phyloP scores from a whole-genome alignment of 2,329 filamentous ascomycete genomes.

The Pestalotiopsis sp. region DNA sequence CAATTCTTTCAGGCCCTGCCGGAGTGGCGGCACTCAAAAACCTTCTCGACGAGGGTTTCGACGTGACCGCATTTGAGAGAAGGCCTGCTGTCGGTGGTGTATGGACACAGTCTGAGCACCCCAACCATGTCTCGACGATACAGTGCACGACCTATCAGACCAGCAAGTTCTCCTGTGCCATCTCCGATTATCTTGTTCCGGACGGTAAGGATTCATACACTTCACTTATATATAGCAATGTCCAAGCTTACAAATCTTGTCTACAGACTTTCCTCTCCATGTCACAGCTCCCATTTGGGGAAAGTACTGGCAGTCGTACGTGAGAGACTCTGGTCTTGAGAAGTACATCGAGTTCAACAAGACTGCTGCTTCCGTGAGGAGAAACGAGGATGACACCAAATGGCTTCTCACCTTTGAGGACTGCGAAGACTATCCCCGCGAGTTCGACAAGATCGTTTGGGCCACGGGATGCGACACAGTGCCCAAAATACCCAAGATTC shows the following conservation, averaged over 20 bases:
- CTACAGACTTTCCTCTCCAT: background rate
- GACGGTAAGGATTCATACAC: background rate
- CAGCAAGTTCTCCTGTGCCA: constrained; percentile 4
- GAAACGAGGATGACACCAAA: constrained; percentile 1
- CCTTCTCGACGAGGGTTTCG: constrained; percentile 5
- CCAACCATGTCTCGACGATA: background rate
- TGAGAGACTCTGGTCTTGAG: background rate
- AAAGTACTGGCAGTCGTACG: constrained; percentile 3
- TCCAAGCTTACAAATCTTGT: background rate
- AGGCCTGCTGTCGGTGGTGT: background rate
- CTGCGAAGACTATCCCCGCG: constrained; percentile 1
- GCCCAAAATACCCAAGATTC: background rate
- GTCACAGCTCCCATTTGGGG: constrained; percentile 1
- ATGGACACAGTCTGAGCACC: background rate
- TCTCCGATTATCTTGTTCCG: constrained; percentile 5
- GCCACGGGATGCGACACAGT: constrained; percentile 4
- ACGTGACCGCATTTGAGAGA: constrained; percentile 5
- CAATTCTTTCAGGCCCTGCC: background rate
- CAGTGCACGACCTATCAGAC: constrained; percentile 5
- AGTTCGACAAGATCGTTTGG: constrained; percentile 10
- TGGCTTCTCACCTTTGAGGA: constrained; percentile 1
- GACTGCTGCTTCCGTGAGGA: background rate
- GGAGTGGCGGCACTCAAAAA: background rate
- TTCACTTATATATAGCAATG: background rate
- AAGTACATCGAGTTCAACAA: constrained; percentile 11